A percentile compares a stretch with the other conserved stretches of the same genome.
Conservation (phyloP, 2,329 filamentous ascomycete genomes). For the Knoxdaviesia proteae region DNA sequence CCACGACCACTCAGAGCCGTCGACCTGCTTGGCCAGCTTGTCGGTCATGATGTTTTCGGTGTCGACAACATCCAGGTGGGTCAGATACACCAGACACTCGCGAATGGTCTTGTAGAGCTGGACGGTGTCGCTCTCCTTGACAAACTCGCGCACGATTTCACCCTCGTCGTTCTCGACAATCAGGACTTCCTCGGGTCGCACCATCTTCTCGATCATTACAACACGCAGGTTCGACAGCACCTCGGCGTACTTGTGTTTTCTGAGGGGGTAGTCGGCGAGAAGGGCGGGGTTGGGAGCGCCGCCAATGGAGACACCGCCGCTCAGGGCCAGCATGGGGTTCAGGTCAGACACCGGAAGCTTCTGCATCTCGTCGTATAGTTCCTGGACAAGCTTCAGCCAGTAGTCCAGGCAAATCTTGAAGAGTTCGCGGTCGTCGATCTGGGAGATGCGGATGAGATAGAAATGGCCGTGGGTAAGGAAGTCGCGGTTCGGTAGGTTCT, state of each 20-base stretch:
- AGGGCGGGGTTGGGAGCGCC: slow-evolving; percentile 69
- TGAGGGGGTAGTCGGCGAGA: slow-evolving; percentile 76
- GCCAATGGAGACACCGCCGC: slow-evolving; percentile 49
- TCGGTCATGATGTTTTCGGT: slow-evolving; percentile 99
- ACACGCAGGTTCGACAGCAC: slow-evolving; percentile 83
- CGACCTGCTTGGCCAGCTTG: slow-evolving; percentile 86
- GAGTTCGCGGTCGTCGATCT: slow-evolving; percentile 96
- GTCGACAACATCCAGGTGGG: slow-evolving; percentile 90
- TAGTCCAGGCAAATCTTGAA: slow-evolving; percentile 99
- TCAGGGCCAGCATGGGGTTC: slow-evolving; percentile 67
- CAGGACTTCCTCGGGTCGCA: slow-evolving; percentile 87
- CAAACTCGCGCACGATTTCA: slow-evolving; percentile 95
- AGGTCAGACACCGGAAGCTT: slow-evolving; percentile 80
- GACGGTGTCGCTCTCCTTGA: slow-evolving; percentile 97
- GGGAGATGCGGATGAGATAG: slow-evolving; percentile 92
- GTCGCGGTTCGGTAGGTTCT: slow-evolving; percentile 86
- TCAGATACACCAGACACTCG: slow-evolving; percentile 91
- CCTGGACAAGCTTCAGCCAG: slow-evolving; percentile 95
- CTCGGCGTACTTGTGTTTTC: slow-evolving; percentile 95
- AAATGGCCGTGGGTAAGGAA: slow-evolving; percentile 93
- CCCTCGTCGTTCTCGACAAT: slow-evolving; percentile 99
- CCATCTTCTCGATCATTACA: slow-evolving; percentile 99
- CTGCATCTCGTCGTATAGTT: slow-evolving; percentile 98
- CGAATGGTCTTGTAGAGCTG: slow-evolving; percentile 98
- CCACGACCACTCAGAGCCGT: slow-evolving; percentile 96